phyloP scores from a whole-genome alignment of 2,329 filamentous ascomycete species.

The Cladophialophora carrionii region DNA sequence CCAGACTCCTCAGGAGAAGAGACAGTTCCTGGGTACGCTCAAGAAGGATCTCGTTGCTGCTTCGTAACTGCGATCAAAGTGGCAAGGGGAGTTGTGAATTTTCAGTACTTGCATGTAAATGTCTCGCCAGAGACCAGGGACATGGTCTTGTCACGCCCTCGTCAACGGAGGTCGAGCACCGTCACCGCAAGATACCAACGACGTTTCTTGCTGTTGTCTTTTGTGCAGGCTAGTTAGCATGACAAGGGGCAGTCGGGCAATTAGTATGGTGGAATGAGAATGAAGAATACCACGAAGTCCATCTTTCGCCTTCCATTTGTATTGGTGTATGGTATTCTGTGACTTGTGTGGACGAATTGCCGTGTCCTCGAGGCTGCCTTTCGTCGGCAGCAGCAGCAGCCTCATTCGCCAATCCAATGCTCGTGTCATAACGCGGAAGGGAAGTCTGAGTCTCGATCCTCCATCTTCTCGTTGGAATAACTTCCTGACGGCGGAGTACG shows the following conservation, averaged over 20 bases:
- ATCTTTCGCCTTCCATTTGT: not conserved
- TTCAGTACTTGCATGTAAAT: not conserved
- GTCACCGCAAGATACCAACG: not conserved
- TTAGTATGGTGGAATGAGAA: not conserved
- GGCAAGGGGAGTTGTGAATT: not conserved
- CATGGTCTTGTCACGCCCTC: not conserved
- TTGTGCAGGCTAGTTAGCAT: not conserved
- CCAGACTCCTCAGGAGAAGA: constrained; percentile 98
- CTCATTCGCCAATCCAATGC: not conserved
- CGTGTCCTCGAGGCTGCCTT: not conserved
- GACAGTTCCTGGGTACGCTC: constrained; percentile 94
- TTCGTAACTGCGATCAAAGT: constrained; percentile 50
- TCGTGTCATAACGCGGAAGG: not conserved
- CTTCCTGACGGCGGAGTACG: no score
- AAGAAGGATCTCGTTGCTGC: constrained; percentile 85
- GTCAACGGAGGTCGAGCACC: not conserved
- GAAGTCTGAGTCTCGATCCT: no score
- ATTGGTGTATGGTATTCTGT: not conserved
- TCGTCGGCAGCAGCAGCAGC: not conserved
- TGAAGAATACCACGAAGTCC: not conserved
- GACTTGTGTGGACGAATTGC: no score
- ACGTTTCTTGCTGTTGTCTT: not conserved
- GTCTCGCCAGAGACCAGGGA: not conserved
- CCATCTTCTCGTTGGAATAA: no score
- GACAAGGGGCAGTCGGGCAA: not conserved